These are phyloP conservation scores for Neurospora sp. DNA, from an alignment of 495 filamentous ascomycete genomes.

Conservation along the genomic window DNA sequence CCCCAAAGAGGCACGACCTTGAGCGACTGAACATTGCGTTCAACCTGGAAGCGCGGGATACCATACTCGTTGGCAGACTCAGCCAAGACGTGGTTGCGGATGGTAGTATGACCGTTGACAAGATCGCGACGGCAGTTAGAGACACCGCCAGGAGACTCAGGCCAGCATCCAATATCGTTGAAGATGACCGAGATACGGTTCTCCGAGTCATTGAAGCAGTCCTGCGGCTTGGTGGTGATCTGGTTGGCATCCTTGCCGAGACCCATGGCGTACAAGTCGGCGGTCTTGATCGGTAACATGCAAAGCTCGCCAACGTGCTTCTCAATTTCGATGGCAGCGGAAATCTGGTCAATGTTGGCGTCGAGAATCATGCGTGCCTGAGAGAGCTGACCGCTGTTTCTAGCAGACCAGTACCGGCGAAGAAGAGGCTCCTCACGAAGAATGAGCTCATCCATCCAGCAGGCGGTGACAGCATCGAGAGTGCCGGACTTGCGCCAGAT, in stretches of 20 bases:
- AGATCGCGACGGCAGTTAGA: conserved; percentile 59
- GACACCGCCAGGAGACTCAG: conserved; percentile 55
- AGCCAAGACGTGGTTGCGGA: conserved; percentile 57
- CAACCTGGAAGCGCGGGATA: conserved; percentile 54
- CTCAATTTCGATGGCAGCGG: conserved; percentile 51
- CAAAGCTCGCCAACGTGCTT: conserved; percentile 47
- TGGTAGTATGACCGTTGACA: conserved; percentile 51
- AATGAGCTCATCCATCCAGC: conserved; percentile 54
- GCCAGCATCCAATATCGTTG: conserved; percentile 56
- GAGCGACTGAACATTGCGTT: conserved; percentile 54
- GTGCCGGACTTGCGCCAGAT: conserved; percentile 49
- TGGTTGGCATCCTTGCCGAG: conserved; percentile 48
- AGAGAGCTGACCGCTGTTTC: conserved; percentile 43
- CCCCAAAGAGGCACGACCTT: conserved; percentile 60
- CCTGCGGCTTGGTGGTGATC: conserved; percentile 31
- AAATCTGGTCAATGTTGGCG: conserved; percentile 45
- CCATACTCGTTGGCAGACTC: conserved; percentile 58
- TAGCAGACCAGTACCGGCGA: conserved; percentile 45
- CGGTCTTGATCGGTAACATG: conserved; percentile 50
- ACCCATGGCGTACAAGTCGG: conserved; percentile 54
- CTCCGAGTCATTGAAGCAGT: conserved; percentile 37
- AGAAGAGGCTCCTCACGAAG: conserved; percentile 46
- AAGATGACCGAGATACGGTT: conserved; percentile 51
- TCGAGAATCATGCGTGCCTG: conserved; percentile 47
- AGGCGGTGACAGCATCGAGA: conserved; percentile 50